Evolutionary conservation across 495 filamentous ascomycete species (phyloP).

Genomic region (Podospora pseudocomata): DNA sequence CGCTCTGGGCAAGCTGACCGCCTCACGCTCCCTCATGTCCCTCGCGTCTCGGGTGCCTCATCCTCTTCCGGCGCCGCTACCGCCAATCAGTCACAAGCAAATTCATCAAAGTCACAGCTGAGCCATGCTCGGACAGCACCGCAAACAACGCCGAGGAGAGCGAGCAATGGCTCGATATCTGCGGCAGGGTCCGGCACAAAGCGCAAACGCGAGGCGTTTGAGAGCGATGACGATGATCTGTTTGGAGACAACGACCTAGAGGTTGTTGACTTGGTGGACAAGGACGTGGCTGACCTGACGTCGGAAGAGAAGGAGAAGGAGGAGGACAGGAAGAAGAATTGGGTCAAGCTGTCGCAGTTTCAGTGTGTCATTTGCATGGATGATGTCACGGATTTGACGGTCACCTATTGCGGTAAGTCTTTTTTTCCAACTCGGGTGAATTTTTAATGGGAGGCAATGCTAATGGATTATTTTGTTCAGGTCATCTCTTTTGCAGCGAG

Average conservation of each 20-base stretch:
- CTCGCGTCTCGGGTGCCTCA: background rate
- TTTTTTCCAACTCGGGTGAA: background rate
- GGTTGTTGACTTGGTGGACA: constrained; percentile 56
- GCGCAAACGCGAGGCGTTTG: constrained; percentile 11
- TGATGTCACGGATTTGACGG: constrained; percentile 64
- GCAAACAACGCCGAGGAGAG: background rate
- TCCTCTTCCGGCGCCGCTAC: background rate
- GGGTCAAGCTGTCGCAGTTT: constrained; percentile 52
- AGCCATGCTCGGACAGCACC: background rate
- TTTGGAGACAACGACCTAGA: constrained; percentile 23
- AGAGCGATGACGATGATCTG: constrained; percentile 33
- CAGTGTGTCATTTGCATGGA: constrained; percentile 89
- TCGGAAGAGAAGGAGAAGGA: constrained; percentile 60
- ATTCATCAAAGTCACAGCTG: background rate
- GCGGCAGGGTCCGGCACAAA: background rate
- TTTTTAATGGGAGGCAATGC: background rate
- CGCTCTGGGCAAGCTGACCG: background rate
- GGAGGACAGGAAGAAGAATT: constrained; percentile 47
- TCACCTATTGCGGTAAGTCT: constrained; percentile 75
- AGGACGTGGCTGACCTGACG: constrained; percentile 51
- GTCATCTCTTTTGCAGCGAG: constrained; percentile 80
- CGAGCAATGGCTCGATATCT: background rate
- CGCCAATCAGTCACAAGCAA: background rate
- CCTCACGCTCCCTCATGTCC: background rate
- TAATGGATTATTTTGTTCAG: constrained; percentile 36